Evolutionary conservation across 768 basidiomycete species (phyloP), one percentile per base, ranked within the genome.

Genomic region (Lentinula raphanica): DNA sequence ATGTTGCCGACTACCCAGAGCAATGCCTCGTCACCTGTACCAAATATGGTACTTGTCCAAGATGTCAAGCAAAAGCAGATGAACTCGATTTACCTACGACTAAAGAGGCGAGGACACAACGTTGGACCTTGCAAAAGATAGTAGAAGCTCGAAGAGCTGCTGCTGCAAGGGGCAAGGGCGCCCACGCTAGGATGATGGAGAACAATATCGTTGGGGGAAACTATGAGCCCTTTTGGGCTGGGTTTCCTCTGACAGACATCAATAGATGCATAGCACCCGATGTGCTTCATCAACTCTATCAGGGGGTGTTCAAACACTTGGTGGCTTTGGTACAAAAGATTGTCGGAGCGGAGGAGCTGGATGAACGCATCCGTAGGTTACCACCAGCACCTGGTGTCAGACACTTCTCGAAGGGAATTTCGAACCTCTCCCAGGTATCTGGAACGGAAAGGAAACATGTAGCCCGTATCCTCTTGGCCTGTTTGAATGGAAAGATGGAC

Each of bases 331-430:
- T 72, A 2, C 60, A 29, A 32, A 28, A 46, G 1, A 59, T 61
- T 1, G 65, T 32, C 46, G 62, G 64, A 1, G 49, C 45, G 2
- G 58, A 45, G 0, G 71, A 72, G 49, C 62, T 74, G 8, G 68
- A 74, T 55, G 64, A 65, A 9, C 63, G 68, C 6, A 62, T 67
- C 44, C 58, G 61, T 1, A 59, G 67, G 7, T 50, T 72, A 1
- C 72, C 70, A 23, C 65, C 64, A 0, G 69, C 68, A 51, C 65
- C 71, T 44, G 61, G 65, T 19, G 53, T 70, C n/a, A 65, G 65
- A 0, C 36, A 64, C 1, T 74, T 32, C 31, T 5, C 11, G 31
- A 32, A 32, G 11, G 31, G 31, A 32, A 32, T 32, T 11, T 32
- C 31, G 1, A 46, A 35, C 0, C 70, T 73, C 11, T 63, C 64